Conservation (phyloP, 805 yeast species). For the Lachancea nothofagi region DNA sequence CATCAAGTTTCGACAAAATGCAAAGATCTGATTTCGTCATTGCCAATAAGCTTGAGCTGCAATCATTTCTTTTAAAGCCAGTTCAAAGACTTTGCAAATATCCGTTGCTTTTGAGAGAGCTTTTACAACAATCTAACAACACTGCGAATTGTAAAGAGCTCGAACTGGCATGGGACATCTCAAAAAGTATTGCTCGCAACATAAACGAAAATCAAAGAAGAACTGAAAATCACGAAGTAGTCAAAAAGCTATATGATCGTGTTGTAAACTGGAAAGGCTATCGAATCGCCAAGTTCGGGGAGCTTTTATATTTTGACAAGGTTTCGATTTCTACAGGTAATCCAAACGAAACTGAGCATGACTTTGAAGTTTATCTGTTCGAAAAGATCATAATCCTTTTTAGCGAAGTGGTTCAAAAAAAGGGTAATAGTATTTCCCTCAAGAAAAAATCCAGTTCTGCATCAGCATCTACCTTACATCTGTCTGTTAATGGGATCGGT, state of each 20-base stretch:
- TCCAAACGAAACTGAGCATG: conserved; percentile 62
- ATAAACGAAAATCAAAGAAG: conserved; percentile 93
- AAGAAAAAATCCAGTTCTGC: conserved; percentile 35
- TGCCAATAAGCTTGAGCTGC: conserved; percentile 84
- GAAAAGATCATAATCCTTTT: conserved; percentile 64
- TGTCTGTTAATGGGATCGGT: conserved; percentile 9
- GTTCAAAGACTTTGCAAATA: conserved; percentile 95
- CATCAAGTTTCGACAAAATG: conserved; percentile 36
- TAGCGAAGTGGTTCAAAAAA: conserved; percentile 50
- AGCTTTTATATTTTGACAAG: conserved; percentile 65
- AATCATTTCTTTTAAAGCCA: conserved; percentile 85
- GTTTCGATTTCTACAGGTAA: conserved; percentile 47
- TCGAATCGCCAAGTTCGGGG: conserved; percentile 74
- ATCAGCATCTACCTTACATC: conserved; percentile 17
- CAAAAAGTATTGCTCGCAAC: conserved; percentile 77
- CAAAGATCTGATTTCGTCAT: conserved; percentile 61
- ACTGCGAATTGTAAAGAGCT: conserved; percentile 59
- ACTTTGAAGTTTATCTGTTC: conserved; percentile 83
- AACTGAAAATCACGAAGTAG: conserved; percentile 73
- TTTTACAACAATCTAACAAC: conserved; percentile 58
- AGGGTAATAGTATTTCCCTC: conserved; percentile 41
- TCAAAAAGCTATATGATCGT: conserved; percentile 62
- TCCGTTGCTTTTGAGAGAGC: conserved; percentile 74
- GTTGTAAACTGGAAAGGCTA: conserved; percentile 93
- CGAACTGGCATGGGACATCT: conserved; percentile 59